Conservation (phyloP, 345 rosid genomes). For the Salix dunnii region DNA sequence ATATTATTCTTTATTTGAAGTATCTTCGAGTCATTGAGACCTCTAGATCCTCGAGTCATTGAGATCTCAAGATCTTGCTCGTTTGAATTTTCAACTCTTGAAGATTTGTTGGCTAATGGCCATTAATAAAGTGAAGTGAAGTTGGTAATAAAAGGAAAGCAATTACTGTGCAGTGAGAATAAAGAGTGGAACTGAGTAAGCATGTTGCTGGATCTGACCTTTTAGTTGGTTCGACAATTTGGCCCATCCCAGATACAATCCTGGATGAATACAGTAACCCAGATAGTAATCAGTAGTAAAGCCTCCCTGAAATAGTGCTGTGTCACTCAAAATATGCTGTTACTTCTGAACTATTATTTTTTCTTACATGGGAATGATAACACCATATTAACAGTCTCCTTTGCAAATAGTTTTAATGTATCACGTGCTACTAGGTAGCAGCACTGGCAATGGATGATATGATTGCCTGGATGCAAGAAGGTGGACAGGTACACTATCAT, state of each 20-base stretch:
- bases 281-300: neutral
- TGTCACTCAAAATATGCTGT: neutral
- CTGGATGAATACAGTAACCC: neutral
- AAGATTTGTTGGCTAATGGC: neutral
- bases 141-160: neutral
- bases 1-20: neutral
- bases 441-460: slow-evolving; percentile 99
- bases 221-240: neutral
- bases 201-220: neutral
- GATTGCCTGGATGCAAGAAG: slow-evolving; percentile 99
- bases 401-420: slow-evolving; percentile 73
- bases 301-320: neutral
- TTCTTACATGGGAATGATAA: slow-evolving; percentile 31
- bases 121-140: neutral
- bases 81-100: neutral
- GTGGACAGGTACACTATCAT: slow-evolving; percentile 80
- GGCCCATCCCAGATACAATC: neutral
- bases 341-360: slow-evolving; percentile 20
- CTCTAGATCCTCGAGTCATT: neutral
- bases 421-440: slow-evolving; percentile 94
- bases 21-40: slow-evolving; percentile 1
- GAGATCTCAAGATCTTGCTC: neutral
- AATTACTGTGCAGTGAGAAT: neutral
- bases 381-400: slow-evolving; percentile 53
- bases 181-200: neutral